Evolutionary conservation across 2,329 filamentous ascomycete species (phyloP).

Genomic region (Chaetomium strumarium): DNA sequence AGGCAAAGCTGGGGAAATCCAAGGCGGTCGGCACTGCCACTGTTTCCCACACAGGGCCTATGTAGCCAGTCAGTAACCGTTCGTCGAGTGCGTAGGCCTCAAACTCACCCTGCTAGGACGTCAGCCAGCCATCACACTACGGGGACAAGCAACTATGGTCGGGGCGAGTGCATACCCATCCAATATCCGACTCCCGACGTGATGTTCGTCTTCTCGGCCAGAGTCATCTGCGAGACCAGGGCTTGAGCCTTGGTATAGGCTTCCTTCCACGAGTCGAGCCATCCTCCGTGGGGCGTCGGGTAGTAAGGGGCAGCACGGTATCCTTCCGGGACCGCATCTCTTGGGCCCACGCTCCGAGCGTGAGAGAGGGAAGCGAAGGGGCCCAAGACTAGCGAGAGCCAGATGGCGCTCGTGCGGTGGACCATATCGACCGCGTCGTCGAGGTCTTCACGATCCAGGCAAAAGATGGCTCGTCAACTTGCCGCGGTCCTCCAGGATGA

Average conservation of each 20-base stretch:
- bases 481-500: background rate
- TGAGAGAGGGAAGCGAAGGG: conserved; percentile 18
- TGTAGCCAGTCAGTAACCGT: conserved; percentile 8
- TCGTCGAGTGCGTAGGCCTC: background rate
- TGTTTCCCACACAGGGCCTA: conserved; percentile 68
- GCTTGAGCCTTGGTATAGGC: conserved; percentile 64
- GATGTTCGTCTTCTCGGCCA: conserved; percentile 76
- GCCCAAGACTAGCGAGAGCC: conserved; percentile 15
- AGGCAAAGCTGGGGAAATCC: conserved; percentile 68
- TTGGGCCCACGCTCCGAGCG: conserved; percentile 22
- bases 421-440: conserved; percentile 18
- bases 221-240: conserved; percentile 67
- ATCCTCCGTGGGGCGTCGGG: conserved; percentile 66
- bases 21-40: conserved; percentile 62
- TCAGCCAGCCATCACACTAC: conserved; percentile 3
- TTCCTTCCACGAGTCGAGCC: conserved; percentile 60
- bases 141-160: background rate
- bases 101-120: conserved; percentile 18
- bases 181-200: conserved; percentile 65
- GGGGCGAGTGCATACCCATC: conserved; percentile 48
- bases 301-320: conserved; percentile 59
- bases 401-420: conserved; percentile 6
- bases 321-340: conserved; percentile 28
- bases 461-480: background rate
- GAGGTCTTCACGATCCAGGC: background rate